Conservation (phyloP, 345 rosid species). For the Anacardium occidentale region DNA sequence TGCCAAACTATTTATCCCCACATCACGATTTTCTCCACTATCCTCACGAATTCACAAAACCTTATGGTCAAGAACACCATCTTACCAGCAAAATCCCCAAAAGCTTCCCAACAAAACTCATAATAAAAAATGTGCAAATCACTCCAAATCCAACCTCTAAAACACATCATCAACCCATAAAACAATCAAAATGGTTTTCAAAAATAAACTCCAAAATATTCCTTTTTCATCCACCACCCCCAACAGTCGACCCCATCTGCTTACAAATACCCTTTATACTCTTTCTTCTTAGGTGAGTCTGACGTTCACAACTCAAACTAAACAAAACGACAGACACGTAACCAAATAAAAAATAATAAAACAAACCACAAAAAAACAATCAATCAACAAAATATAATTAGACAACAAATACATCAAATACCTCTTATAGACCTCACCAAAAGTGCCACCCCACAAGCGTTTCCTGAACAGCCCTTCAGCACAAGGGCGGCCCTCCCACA, state of each 20-base stretch:
- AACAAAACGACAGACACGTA: not conserved
- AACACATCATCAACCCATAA: not conserved
- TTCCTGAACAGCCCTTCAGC: conserved; percentile 90
- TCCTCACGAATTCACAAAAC: not conserved
- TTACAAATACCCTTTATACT: too few species aligned
- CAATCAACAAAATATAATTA: not conserved
- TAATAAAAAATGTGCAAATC: not conserved
- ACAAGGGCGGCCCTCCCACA: conserved; percentile 93
- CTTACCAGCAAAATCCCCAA: not conserved
- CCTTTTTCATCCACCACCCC: too few species aligned
- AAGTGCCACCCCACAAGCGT: conserved; percentile 98
- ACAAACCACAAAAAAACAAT: not conserved
- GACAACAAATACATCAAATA: conserved; percentile 22
- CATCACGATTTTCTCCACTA: not conserved
- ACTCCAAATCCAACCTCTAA: not conserved
- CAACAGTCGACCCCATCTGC: too few species aligned
- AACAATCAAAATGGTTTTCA: not conserved
- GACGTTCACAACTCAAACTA: too few species aligned
- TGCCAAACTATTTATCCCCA: not conserved
- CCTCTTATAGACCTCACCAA: conserved; percentile 96
- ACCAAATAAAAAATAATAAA: not conserved
- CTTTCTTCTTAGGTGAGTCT: too few species aligned
- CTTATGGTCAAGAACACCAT: not conserved
- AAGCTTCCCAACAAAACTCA: not conserved
- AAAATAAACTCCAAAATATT: too few species aligned